These are phyloP conservation scores for Botrytis porri DNA, from an alignment of 2,329 filamentous ascomycete genomes.

Conservation along the genomic window DNA sequence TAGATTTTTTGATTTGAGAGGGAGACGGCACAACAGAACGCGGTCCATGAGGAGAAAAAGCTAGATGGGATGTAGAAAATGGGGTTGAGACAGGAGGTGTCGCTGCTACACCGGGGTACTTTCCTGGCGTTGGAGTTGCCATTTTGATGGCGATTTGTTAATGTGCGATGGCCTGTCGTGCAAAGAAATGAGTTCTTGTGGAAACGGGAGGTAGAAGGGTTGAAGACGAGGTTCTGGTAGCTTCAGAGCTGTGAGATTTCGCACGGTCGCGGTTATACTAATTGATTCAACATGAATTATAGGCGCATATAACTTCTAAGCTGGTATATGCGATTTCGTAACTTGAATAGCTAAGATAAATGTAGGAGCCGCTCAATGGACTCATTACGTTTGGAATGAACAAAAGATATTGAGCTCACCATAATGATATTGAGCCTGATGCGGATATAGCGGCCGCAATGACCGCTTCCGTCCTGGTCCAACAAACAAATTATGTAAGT, in stretches of 20 bases:
- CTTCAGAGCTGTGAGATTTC: background rate
- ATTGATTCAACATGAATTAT: background rate
- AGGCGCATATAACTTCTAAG: background rate
- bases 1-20: conserved; percentile 56
- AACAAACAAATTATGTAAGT: background rate
- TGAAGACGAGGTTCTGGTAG: background rate
- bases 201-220: background rate
- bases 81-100: conserved; percentile 67
- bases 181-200: background rate
- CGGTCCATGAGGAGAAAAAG: conserved; percentile 52
- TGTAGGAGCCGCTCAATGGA: background rate
- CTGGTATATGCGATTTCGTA: background rate
- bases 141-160: conserved; percentile 23
- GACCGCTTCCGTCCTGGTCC: background rate
- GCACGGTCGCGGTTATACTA: background rate
- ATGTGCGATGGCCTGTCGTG: background rate
- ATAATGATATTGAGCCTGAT: background rate
- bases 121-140: conserved; percentile 38
- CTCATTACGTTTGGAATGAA: background rate
- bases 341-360: background rate
- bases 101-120: conserved; percentile 39
- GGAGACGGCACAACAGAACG: conserved; percentile 55
- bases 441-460: background rate
- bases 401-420: conserved; percentile 5
- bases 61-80: conserved; percentile 55